Conservation (phyloP, 805 yeast species). For the Metschnikowia kofuensis region DNA sequence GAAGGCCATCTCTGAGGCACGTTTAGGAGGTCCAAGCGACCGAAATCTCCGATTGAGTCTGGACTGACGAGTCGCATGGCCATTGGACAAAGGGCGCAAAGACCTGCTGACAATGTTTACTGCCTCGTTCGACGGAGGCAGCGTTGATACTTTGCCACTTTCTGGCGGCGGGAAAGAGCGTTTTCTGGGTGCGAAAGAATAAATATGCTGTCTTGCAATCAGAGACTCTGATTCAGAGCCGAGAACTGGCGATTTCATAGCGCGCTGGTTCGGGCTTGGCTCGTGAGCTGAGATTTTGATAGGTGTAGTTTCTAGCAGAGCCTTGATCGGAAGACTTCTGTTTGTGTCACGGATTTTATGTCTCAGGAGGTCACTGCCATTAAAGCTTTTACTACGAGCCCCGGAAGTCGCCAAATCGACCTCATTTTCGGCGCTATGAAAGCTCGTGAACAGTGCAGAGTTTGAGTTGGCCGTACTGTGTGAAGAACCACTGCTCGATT, state of each 20-base stretch:
- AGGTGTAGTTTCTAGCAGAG: background rate
- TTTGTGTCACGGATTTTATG: background rate
- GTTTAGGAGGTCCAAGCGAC: slow-evolving; percentile 49
- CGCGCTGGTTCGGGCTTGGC: background rate
- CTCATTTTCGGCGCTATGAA: background rate
- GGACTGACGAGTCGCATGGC: slow-evolving; percentile 21
- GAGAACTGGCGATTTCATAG: background rate
- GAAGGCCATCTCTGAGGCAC: slow-evolving; percentile 29
- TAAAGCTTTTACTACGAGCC: background rate
- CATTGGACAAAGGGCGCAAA: background rate
- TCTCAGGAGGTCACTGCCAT: background rate
- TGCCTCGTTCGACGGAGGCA: background rate
- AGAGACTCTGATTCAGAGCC: background rate
- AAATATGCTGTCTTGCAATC: background rate
- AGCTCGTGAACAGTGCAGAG: background rate
- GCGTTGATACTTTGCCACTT: background rate
- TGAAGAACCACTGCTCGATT: background rate
- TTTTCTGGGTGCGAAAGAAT: background rate
- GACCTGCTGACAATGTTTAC: background rate
- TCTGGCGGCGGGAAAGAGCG: background rate
- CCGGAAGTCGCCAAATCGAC: background rate
- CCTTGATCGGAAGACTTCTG: background rate
- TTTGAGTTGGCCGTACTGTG: background rate
- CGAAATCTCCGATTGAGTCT: slow-evolving; percentile 35
- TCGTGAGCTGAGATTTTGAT: too few relatives aligned